phyloP scores from a whole-genome alignment of 208 protist species.

The Zelonia costaricensis region DNA sequence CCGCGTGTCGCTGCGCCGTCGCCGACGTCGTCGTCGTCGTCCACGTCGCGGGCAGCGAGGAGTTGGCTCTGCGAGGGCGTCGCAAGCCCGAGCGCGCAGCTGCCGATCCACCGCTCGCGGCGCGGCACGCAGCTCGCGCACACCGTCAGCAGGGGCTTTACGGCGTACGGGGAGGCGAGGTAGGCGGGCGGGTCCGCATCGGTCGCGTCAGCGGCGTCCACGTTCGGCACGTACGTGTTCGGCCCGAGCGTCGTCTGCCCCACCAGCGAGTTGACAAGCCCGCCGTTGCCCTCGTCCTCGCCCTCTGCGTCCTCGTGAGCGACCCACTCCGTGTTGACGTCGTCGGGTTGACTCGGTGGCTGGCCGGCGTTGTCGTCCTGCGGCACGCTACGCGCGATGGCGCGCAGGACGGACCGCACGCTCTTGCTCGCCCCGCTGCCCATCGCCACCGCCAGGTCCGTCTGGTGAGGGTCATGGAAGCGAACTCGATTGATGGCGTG shows the following conservation, averaged over 20 bases:
- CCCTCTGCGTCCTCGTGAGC: slow-evolving; percentile 2
- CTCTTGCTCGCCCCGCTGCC: slow-evolving; percentile 52
- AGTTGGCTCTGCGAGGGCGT: not conserved
- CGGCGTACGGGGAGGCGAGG: slow-evolving; percentile 43
- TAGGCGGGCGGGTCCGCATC: slow-evolving; percentile 16
- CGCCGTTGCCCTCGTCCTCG: slow-evolving; percentile 26
- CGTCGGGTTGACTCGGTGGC: not conserved
- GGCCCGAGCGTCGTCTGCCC: slow-evolving; percentile 1
- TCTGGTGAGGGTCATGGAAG: slow-evolving; percentile 54
- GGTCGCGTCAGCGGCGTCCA: slow-evolving; percentile 1
- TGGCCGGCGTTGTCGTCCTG: slow-evolving; percentile 8
- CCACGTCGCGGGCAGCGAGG: not conserved
- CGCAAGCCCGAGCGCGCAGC: slow-evolving; percentile 21
- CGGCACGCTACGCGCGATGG: slow-evolving; percentile 37
- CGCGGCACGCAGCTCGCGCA: slow-evolving; percentile 77
- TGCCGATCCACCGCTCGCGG: slow-evolving; percentile 59
- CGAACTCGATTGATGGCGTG: slow-evolving; percentile 83
- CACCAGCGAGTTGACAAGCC: slow-evolving; percentile 5
- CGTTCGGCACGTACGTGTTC: slow-evolving; percentile 3
- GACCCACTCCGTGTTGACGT: slow-evolving; percentile 1
- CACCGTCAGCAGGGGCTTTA: slow-evolving; percentile 77
- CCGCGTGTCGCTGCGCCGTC: not conserved
- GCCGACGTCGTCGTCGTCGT: not conserved
- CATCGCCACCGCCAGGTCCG: slow-evolving; percentile 60
- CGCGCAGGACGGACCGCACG: slow-evolving; percentile 50